These are phyloP conservation scores for Diophrys appendiculata DNA, from an alignment of 73 alveolate species.

Conservation along the genomic window DNA sequence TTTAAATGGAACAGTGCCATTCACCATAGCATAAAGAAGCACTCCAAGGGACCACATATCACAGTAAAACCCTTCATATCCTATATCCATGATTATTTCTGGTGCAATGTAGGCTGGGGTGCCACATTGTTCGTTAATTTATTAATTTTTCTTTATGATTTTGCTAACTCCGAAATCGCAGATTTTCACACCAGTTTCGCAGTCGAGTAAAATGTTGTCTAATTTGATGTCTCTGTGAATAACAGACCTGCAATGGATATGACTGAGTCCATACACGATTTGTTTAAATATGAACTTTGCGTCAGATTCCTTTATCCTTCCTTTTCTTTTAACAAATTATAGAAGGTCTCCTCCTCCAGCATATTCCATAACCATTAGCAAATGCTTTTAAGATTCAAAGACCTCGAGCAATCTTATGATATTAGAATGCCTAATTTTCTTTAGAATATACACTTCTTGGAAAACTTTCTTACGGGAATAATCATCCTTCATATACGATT, in stretches of 20 bases:
- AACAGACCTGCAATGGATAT: constrained; percentile 43
- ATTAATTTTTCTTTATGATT: constrained; percentile 44
- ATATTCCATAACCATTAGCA: constrained; percentile 55
- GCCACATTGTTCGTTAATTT: constrained; percentile 76
- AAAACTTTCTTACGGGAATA: constrained; percentile 88
- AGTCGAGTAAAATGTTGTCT: constrained; percentile 40
- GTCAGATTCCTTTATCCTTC: constrained; percentile 41
- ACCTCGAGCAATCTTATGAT: constrained; percentile 54
- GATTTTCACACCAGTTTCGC: constrained; percentile 63
- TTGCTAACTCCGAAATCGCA: constrained; percentile 87
- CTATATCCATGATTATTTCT: constrained; percentile 47
- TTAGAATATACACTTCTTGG: constrained; percentile 78
- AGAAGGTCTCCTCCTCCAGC: constrained; percentile 68
- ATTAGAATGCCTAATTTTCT: constrained; percentile 37
- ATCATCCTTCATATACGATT: constrained; percentile 85
- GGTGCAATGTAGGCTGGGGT: constrained; percentile 72
- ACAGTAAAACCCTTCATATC: constrained; percentile 55
- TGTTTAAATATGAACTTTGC: constrained; percentile 43
- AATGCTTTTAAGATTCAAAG: constrained; percentile 40
- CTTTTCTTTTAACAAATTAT: constrained; percentile 18
- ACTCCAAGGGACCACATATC: constrained; percentile 62
- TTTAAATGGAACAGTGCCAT: constrained; percentile 67
- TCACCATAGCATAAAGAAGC: constrained; percentile 57
- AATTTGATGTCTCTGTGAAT: constrained; percentile 48
- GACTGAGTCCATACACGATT: constrained; percentile 39